Evolutionary conservation across 2,329 filamentous ascomycete species (phyloP).

Genomic region (Fusarium floridanum): DNA sequence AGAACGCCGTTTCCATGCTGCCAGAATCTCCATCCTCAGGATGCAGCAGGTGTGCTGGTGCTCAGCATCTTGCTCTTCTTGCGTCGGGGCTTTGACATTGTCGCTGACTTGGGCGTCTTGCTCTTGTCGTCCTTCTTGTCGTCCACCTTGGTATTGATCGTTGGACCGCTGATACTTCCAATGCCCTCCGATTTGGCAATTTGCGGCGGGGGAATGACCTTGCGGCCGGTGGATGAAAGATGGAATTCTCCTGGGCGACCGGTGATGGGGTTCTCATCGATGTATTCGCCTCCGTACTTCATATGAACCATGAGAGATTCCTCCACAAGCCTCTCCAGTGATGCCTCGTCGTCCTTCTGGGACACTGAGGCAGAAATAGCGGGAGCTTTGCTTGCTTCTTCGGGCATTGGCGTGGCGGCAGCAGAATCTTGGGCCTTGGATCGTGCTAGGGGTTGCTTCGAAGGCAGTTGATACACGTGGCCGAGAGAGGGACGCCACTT

Average conservation of each 20-base stretch:
- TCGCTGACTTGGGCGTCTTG: constrained; percentile 59
- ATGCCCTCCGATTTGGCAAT: constrained; percentile 49
- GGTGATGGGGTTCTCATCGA: constrained; percentile 77
- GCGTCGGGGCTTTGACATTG: constrained; percentile 59
- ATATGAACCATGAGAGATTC: constrained; percentile 70
- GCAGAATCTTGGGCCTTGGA: constrained; percentile 57
- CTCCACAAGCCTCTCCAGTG: constrained; percentile 64
- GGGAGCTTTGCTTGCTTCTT: constrained; percentile 48
- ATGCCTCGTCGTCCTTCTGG: constrained; percentile 55
- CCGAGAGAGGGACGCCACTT: constrained; percentile 68
- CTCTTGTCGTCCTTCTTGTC: constrained; percentile 62
- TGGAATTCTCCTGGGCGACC: constrained; percentile 76
- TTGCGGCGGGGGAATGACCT: constrained; percentile 53
- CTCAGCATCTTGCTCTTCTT: constrained; percentile 63
- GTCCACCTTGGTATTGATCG: constrained; percentile 57
- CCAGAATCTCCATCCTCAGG: constrained; percentile 19
- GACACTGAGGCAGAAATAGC: constrained; percentile 35
- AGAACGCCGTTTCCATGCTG: constrained; percentile 16
- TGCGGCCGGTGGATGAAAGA: constrained; percentile 71
- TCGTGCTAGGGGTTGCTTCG: constrained; percentile 43
- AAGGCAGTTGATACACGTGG: constrained; percentile 62
- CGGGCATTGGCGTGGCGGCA: constrained; percentile 63
- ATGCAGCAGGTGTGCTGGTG: constrained; percentile 51
- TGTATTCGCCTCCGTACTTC: constrained; percentile 72
- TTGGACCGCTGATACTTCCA: constrained; percentile 52